Percentiles rank a stretch among this genome's conserved stretches.
phyloP scores from a whole-genome alignment of 73 alveolate species.

The Uronychia setigera region DNA sequence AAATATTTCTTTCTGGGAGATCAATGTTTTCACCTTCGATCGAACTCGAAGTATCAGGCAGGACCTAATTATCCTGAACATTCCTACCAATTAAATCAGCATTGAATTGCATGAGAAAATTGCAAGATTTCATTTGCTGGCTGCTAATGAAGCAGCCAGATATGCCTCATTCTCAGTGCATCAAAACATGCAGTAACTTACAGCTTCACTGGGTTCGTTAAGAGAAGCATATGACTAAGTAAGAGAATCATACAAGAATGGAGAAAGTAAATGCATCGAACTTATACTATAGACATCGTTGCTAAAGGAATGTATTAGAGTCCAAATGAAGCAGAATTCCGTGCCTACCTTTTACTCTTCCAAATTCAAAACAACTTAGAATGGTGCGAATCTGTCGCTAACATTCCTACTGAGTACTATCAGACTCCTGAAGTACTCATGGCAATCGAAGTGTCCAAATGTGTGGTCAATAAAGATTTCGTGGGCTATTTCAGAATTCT shows the following conservation, averaged over 20 bases:
- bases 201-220: conserved; percentile 4
- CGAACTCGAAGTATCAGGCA: conserved; percentile 30
- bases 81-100: neutral
- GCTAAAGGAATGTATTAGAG: conserved; percentile 7
- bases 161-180: neutral
- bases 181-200: conserved; percentile 22
- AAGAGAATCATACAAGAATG: neutral
- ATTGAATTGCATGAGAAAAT: conserved; percentile 16
- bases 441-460: neutral
- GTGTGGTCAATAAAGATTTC: conserved; percentile 5
- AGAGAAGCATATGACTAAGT: conserved; percentile 23
- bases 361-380: conserved; percentile 3
- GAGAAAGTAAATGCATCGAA: neutral
- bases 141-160: conserved; percentile 20
- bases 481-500: neutral
- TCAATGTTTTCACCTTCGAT: conserved; percentile 3
- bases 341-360: conserved; percentile 18
- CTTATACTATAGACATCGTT: neutral
- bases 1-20: conserved; percentile 8
- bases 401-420: neutral
- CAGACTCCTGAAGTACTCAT: conserved; percentile 2
- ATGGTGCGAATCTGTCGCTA: neutral
- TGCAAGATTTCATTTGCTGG: conserved; percentile 24
- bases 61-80: conserved; percentile 5
- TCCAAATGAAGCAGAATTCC: conserved; percentile 24